phyloP scores from a whole-genome alignment of 352 stramenopile genomes.

The Globisporangium ultimum region DNA sequence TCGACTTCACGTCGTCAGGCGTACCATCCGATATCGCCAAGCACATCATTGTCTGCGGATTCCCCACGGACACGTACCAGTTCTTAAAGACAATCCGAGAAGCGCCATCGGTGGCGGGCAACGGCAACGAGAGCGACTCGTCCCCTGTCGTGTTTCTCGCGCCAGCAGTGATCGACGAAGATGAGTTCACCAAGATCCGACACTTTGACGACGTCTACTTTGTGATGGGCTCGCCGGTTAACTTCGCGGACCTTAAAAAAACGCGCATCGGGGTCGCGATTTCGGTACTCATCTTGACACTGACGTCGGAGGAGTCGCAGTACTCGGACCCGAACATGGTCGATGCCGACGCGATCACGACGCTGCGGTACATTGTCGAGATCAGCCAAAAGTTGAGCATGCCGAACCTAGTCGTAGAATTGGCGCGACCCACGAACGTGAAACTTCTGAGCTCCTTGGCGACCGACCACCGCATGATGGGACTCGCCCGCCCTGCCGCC shows the following conservation, averaged over 20 bases:
- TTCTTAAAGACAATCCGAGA: constrained; percentile 75
- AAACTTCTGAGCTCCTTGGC: constrained; percentile 72
- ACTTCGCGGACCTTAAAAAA: constrained; percentile 67
- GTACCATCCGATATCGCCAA: constrained; percentile 35
- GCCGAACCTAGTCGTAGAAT: constrained; percentile 71
- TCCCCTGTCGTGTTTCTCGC: constrained; percentile 60
- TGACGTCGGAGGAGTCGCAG: constrained; percentile 32
- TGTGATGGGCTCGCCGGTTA: constrained; percentile 65
- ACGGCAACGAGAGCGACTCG: constrained; percentile 31
- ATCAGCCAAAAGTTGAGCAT: constrained; percentile 62
- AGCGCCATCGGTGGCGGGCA: constrained; percentile 21
- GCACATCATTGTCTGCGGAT: constrained; percentile 74
- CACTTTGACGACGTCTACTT: constrained; percentile 64
- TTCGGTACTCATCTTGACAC: constrained; percentile 65
- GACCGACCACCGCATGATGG: constrained; percentile 42
- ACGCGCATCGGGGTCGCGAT: constrained; percentile 55
- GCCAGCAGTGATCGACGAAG: constrained; percentile 40
- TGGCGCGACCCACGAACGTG: constrained; percentile 73
- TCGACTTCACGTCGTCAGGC: constrained; percentile 41
- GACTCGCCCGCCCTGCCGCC: constrained; percentile 33
- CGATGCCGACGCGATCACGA: constrained; percentile 78
- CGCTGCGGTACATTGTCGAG: constrained; percentile 78
- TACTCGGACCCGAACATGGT: constrained; percentile 83
- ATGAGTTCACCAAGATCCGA: constrained; percentile 49
- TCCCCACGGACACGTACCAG: constrained; percentile 56